Conservation (phyloP, 2,329 filamentous ascomycete genomes). For the Mollisiaceae sp. region DNA sequence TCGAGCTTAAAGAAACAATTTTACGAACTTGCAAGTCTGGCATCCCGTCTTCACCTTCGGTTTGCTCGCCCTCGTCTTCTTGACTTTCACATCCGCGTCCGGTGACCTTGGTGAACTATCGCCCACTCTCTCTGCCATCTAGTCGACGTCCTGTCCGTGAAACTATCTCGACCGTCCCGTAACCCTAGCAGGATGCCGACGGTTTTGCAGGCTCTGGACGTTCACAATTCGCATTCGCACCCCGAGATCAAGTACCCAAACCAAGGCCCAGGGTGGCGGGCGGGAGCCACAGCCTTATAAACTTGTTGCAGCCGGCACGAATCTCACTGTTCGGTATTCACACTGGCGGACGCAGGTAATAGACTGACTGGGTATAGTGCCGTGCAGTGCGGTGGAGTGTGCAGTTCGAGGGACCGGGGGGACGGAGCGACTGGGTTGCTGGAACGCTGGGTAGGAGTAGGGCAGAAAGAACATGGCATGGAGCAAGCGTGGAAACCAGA, state of each 20-base stretch:
- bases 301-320: slow-evolving; percentile 7
- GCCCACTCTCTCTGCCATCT: slow-evolving; percentile 8
- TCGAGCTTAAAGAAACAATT: slow-evolving; percentile 11
- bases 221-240: slow-evolving; percentile 2
- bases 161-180: not conserved
- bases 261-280: not conserved
- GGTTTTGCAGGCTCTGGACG: not conserved
- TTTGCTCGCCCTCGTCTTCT: slow-evolving; percentile 38
- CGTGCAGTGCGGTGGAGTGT: too few relatives aligned
- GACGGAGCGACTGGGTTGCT: not conserved
- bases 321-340: slow-evolving; percentile 11
- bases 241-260: not conserved
- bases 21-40: slow-evolving; percentile 42
- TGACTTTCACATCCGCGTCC: slow-evolving; percentile 25
- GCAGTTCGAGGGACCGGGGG: too few relatives aligned
- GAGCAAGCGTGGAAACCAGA: not conserved
- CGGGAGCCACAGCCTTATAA: slow-evolving; percentile 14
- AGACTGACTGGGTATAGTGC: slow-evolving; percentile 3
- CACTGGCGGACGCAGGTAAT: slow-evolving; percentile 7
- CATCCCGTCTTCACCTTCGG: slow-evolving; percentile 43
- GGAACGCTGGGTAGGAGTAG: not conserved
- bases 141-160: not conserved
- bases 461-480: not conserved
- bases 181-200: not conserved
- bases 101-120: slow-evolving; percentile 6